Evolutionary conservation across 1,284 basidiomycete species (phyloP), one percentile per base, ranked within the genome.

Genomic region (Moesziomyces aphidis): DNA sequence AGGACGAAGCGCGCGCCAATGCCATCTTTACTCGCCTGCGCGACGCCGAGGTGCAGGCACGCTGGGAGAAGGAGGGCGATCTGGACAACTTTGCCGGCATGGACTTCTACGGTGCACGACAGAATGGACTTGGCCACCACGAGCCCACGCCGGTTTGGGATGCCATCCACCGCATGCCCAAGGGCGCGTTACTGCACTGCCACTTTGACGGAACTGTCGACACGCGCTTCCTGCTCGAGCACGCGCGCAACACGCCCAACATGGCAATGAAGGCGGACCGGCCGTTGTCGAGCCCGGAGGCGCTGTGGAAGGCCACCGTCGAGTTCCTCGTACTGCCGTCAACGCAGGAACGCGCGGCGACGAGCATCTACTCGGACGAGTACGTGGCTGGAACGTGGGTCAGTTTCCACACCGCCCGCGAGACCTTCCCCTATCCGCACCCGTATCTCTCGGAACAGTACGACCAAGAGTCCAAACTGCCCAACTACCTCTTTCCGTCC

Each of bases 151-250:
- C 52, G n/a, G 47, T 67, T 4, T 73, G 71, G 75, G 46, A 59
- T 2, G 55, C 59, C 4, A 48, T 70, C 22, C 55, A 42, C 8
- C 22, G 56, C 22, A 80, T 80, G 76, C 78, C 78, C 4, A 80
- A 80, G 45, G 78, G 78, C 5, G 76, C 73, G 7, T 50, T 73
- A 4, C 48, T 80, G 45, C 78, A 80, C 45, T 78, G 78, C 50
- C 78, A 81, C 26, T 77, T 81, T 56, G 80, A 81, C 49, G 80
- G 73, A 6, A 80, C 76, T 1, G 76, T 80, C 19, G 73, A 79
- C 31, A 63, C 70, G 1, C 55, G 61, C 26, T 80, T 77, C 23
- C 43, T 80, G 44, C 49, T 81, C 17, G 56, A 57, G 21, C 58
- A 55, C 22, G 71, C 71, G 10, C 50, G 24, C 7, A 45, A 53